Evolutionary conservation across 2,329 filamentous ascomycete species (phyloP).

Genomic region (Coniochaeta pulveracea): DNA sequence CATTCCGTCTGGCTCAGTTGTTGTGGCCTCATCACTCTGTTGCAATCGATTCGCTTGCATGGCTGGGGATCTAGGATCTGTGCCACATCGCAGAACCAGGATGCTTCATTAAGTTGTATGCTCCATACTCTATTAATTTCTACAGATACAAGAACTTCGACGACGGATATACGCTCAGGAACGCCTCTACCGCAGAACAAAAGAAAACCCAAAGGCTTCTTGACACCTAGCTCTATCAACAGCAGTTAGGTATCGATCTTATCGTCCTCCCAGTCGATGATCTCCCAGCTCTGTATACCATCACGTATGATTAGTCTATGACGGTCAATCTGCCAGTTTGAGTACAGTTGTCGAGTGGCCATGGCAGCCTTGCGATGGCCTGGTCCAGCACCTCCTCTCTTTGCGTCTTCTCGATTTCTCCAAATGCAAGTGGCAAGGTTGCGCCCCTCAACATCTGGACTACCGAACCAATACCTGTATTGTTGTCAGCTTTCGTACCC

Average conservation of each 20-base stretch:
- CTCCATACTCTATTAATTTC: too few relatives aligned
- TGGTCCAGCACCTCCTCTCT: constrained; percentile 44
- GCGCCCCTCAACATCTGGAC: constrained; percentile 53
- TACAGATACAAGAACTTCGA: too few relatives aligned
- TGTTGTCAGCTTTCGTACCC: constrained; percentile 7
- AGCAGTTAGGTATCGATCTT: constrained; percentile 8
- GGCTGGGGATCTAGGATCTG: too few relatives aligned
- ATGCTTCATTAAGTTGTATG: too few relatives aligned
- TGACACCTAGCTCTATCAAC: too few relatives aligned
- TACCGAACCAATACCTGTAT: constrained; percentile 75
- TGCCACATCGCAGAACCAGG: too few relatives aligned
- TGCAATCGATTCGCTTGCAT: too few relatives aligned
- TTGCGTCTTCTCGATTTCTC: constrained; percentile 48
- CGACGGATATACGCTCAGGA: too few relatives aligned
- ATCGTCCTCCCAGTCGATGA: constrained; percentile 42
- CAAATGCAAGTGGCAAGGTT: constrained; percentile 77
- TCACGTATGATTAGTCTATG: constrained; percentile 58
- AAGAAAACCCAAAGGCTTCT: too few relatives aligned
- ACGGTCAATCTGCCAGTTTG: constrained; percentile 60
- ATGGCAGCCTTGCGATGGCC: constrained; percentile 56
- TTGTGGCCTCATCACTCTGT: too few relatives aligned
- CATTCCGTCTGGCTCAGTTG: too few relatives aligned
- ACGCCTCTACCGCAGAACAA: too few relatives aligned
- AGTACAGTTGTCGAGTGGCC: constrained; percentile 50
- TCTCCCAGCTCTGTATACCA: constrained; percentile 50